A percentile compares a stretch with the other conserved stretches of the same genome.
These are phyloP conservation scores for Aspergillus niger DNA, from an alignment of 2,329 filamentous ascomycete genomes.

Conservation along the genomic window DNA sequence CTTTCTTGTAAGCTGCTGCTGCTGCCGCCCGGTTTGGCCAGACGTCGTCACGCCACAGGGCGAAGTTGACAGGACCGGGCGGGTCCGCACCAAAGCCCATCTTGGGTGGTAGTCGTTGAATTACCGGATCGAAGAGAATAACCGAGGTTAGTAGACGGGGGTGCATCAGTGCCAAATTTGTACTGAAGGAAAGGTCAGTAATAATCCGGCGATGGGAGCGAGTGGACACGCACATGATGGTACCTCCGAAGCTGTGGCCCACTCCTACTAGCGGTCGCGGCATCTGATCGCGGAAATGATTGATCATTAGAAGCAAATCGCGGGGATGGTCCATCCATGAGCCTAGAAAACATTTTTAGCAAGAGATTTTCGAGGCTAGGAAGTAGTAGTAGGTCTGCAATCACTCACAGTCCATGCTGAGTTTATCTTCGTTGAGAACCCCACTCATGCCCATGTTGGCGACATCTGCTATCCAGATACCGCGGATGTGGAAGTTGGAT, in stretches of 20 bases:
- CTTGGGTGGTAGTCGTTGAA: background rate
- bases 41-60: background rate
- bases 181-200: background rate
- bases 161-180: slow-evolving; percentile 11
- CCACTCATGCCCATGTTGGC: slow-evolving; percentile 16
- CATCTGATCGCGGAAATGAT: slow-evolving; percentile 18
- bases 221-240: slow-evolving; percentile 35
- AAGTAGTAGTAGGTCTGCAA: background rate
- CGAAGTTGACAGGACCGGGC: background rate
- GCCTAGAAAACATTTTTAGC: background rate
- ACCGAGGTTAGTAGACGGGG: slow-evolving; percentile 10
- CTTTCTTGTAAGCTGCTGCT: background rate
- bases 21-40: background rate
- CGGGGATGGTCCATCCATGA: slow-evolving; percentile 16
- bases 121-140: slow-evolving; percentile 9
- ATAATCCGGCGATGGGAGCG: background rate
- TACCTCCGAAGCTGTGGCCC: slow-evolving; percentile 17
- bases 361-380: background rate
- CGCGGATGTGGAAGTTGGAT: slow-evolving; percentile 65
- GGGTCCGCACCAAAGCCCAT: background rate
- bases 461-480: slow-evolving; percentile 28
- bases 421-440: slow-evolving; percentile 14
- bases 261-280: slow-evolving; percentile 11
- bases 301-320: slow-evolving; percentile 15
- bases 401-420: slow-evolving; percentile 15